Percentiles rank a stretch among this genome's conserved stretches.
These are phyloP conservation scores for Globisporangium viniferum DNA, from an alignment of 352 stramenopile species.

Conservation along the genomic window DNA sequence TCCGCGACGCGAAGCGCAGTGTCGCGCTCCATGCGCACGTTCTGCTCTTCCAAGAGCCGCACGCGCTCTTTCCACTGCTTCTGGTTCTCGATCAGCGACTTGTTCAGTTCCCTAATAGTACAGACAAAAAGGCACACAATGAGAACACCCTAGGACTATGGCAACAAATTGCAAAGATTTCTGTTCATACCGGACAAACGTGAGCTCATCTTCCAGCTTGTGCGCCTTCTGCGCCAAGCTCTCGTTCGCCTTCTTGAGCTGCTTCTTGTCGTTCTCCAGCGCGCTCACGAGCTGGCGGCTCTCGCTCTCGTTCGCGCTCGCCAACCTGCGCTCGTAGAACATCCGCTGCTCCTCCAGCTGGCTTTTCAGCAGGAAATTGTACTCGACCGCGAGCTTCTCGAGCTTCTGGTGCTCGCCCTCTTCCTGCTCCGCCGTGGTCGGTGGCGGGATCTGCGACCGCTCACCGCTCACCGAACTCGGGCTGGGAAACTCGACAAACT, in stretches of 20 bases:
- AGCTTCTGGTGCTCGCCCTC: conserved; percentile 94
- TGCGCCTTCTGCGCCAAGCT: conserved; percentile 56
- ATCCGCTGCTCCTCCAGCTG: conserved; percentile 95
- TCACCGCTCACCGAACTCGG: conserved; percentile 72
- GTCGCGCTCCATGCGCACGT: conserved; percentile 49
- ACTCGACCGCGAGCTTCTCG: conserved; percentile 94
- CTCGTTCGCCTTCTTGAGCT: conserved; percentile 75
- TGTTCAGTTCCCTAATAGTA: conserved; percentile 69
- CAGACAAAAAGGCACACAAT: neutral
- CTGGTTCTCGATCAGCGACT: conserved; percentile 86
- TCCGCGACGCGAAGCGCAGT: conserved; percentile 64
- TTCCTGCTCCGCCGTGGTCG: conserved; percentile 80
- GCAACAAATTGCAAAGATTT: too few species aligned
- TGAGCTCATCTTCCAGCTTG: conserved; percentile 81
- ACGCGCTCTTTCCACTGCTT: conserved; percentile 87
- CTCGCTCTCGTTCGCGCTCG: conserved; percentile 57
- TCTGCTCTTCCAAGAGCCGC: conserved; percentile 63
- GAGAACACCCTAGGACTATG: neutral
- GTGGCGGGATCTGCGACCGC: conserved; percentile 62
- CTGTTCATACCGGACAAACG: conserved; percentile 61
- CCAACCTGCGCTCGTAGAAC: conserved; percentile 87
- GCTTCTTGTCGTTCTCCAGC: conserved; percentile 79
- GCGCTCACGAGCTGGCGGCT: conserved; percentile 46
- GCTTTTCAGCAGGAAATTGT: conserved; percentile 95
- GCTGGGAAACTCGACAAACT: conserved; percentile 95